Percentiles rank a stretch among this genome's conserved stretches.
Evolutionary conservation across 2,329 filamentous ascomycete genomes (phyloP).

Genomic region (Calonectria pseudoreteaudii): DNA sequence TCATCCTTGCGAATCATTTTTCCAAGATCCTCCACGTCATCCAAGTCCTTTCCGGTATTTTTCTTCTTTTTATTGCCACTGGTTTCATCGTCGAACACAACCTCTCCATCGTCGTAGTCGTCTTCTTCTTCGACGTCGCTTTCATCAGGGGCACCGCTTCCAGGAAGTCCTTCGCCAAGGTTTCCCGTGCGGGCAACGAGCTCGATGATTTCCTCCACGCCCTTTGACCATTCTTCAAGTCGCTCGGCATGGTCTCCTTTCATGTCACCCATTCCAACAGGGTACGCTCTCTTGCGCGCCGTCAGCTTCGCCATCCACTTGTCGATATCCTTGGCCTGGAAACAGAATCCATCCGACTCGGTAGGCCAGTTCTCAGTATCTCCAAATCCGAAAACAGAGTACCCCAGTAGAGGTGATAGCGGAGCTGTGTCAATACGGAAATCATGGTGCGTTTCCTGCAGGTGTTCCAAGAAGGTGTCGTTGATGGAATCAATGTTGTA

Average conservation of each 20-base stretch:
- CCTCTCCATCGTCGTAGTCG: slow-evolving; percentile 67
- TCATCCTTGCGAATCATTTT: slow-evolving; percentile 66
- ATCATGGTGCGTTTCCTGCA: slow-evolving; percentile 94
- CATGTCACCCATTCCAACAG: slow-evolving; percentile 87
- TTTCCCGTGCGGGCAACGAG: slow-evolving; percentile 71
- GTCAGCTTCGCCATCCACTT: slow-evolving; percentile 98
- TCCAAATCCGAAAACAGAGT: slow-evolving; percentile 94
- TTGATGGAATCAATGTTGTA: slow-evolving; percentile 97
- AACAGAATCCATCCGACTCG: slow-evolving; percentile 91
- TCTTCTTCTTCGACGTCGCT: slow-evolving; percentile 81
- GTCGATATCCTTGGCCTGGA: slow-evolving; percentile 90
- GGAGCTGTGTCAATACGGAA: slow-evolving; percentile 95
- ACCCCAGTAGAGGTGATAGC: slow-evolving; percentile 80
- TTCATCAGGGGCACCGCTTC: slow-evolving; percentile 86
- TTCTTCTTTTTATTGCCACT: slow-evolving; percentile 56
- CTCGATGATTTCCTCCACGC: slow-evolving; percentile 77
- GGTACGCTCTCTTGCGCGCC: slow-evolving; percentile 85
- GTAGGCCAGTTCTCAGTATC: slow-evolving; percentile 93
- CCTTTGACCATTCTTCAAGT: slow-evolving; percentile 81
- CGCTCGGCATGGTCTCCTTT: slow-evolving; percentile 77
- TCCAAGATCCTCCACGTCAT: slow-evolving; percentile 88
- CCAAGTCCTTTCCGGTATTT: slow-evolving; percentile 59
- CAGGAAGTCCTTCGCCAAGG: slow-evolving; percentile 74
- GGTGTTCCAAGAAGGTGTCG: slow-evolving; percentile 86
- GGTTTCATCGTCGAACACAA: slow-evolving; percentile 54